Base-by-base conservation (phyloP, 306 rosid genomes). In the Acacia acuminata region DNA sequence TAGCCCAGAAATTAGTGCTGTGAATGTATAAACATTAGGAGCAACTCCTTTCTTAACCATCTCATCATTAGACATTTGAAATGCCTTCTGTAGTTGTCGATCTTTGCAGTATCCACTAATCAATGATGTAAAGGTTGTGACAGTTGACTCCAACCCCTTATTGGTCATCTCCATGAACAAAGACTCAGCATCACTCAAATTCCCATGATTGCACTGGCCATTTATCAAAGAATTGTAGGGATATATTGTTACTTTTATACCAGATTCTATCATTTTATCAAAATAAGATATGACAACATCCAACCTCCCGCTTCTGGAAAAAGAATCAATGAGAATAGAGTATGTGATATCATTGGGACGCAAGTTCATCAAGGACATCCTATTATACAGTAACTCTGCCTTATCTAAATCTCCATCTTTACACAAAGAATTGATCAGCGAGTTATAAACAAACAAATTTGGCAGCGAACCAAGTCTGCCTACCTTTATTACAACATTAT, bases 1-100 rank as follows among this genome's bases (percentile, higher is more conserved):
- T 79, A 95, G 90, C 68, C 97, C 99, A 75, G 89, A 90, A 80
- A 95, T 92, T 70, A 95, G 94, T 45, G 97, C 91, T 72, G 94
- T 91, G 43, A 86, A 86, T 53, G 97, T 93, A 79, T 88, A 90
- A 55, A 90, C 82, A 50, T 91, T 95, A 10, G 98, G 94, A 9
- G 86, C 63, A 82, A 93, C 82, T 77, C 92, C 87, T 79, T 88
- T 92, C 79, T 85, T 89, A 17, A 82, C 82, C 99, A 95, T 95
- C 86, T 93, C 92, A 83, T 88, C 84, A 80, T 92, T 85, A 80
- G 90, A 93, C 32, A 95, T 61, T 71, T 87, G 58, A 66, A 89
- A 92, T 77, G 97, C 97, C 51, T 84, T 92, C 36, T 82, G 79
- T 43, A 90, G 63, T 70, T 88, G 86, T 55, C 87, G 89, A 30